Conservation (phyloP, 805 yeast genomes). For the Scheffersomyces ergatensis region DNA sequence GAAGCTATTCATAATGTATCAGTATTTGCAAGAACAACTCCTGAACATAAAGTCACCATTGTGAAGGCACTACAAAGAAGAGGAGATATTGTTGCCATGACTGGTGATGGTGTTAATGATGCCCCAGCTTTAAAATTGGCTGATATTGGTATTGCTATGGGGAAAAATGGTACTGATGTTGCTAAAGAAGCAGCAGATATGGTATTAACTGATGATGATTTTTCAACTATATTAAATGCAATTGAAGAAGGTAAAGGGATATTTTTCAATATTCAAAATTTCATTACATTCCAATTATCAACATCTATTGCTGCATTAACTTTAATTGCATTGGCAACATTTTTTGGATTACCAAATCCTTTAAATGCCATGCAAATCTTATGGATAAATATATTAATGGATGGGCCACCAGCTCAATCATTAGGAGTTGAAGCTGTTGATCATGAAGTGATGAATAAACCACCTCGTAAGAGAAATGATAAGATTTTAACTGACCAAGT, state of each 20-base stretch:
- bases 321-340: constrained; percentile 80
- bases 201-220: constrained; percentile 96
- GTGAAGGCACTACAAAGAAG: constrained; percentile 85
- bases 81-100: constrained; percentile 97
- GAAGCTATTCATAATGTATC: constrained; percentile 78
- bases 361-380: constrained; percentile 97
- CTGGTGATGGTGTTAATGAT: constrained; percentile 99
- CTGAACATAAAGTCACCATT: constrained; percentile 88
- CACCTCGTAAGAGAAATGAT: constrained; percentile 90
- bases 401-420: constrained; percentile 98
- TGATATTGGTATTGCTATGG: constrained; percentile 95
- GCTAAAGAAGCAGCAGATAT: constrained; percentile 98
- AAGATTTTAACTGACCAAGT: constrained; percentile 73
- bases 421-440: constrained; percentile 97
- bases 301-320: constrained; percentile 95
- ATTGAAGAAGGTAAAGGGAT: constrained; percentile 98
- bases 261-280: constrained; percentile 91
- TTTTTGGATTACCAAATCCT: constrained; percentile 88
- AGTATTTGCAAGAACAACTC: constrained; percentile 92
- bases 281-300: constrained; percentile 91
- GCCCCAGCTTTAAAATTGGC: constrained; percentile 98
- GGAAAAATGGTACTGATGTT: constrained; percentile 92
- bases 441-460: constrained; percentile 89
- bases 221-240: constrained; percentile 88
- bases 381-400: constrained; percentile 97